Conservation (phyloP, 2,329 filamentous ascomycete genomes). For the Penicillium sclerotiorum region DNA sequence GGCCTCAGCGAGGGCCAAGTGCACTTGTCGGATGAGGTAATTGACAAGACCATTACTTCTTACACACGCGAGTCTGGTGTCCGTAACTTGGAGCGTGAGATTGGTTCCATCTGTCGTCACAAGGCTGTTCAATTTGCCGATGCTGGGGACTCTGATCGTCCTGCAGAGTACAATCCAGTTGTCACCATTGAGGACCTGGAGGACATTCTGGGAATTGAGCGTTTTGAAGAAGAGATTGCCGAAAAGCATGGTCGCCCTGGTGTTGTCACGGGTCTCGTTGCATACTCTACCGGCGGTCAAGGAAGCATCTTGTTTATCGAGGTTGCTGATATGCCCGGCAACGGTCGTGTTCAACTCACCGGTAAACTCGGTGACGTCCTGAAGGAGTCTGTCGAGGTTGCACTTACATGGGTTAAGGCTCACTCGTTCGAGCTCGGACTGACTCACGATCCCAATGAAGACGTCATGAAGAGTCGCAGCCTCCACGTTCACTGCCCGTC, state of each 20-base stretch:
- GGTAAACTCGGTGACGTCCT: slow-evolving; percentile 95
- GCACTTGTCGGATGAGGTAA: slow-evolving; percentile 74
- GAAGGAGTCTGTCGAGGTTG: slow-evolving; percentile 96
- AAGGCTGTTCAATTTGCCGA: slow-evolving; percentile 96
- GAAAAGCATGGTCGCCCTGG: slow-evolving; percentile 81
- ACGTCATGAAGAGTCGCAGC: slow-evolving; percentile 93
- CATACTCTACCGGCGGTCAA: slow-evolving; percentile 89
- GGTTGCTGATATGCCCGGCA: slow-evolving; percentile 94
- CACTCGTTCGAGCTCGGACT: slow-evolving; percentile 90
- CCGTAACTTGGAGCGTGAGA: slow-evolving; percentile 91
- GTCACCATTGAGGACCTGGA: slow-evolving; percentile 82
- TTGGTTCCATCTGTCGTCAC: slow-evolving; percentile 89
- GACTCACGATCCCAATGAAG: slow-evolving; percentile 75
- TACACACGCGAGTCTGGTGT: slow-evolving; percentile 97
- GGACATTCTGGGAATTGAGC: slow-evolving; percentile 86
- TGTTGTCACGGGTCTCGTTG: slow-evolving; percentile 93
- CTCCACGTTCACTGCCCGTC: slow-evolving; percentile 96
- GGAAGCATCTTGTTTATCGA: slow-evolving; percentile 98
- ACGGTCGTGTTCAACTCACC: slow-evolving; percentile 88
- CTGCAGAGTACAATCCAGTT: slow-evolving; percentile 70
- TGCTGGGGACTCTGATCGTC: slow-evolving; percentile 72
- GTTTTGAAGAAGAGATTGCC: slow-evolving; percentile 93
- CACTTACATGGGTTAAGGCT: slow-evolving; percentile 94
- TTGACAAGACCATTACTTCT: slow-evolving; percentile 92
- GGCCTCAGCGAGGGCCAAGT: slow-evolving; percentile 78